Conservation (phyloP, 2,329 filamentous ascomycete species). For the Paecilomyces variotii region DNA sequence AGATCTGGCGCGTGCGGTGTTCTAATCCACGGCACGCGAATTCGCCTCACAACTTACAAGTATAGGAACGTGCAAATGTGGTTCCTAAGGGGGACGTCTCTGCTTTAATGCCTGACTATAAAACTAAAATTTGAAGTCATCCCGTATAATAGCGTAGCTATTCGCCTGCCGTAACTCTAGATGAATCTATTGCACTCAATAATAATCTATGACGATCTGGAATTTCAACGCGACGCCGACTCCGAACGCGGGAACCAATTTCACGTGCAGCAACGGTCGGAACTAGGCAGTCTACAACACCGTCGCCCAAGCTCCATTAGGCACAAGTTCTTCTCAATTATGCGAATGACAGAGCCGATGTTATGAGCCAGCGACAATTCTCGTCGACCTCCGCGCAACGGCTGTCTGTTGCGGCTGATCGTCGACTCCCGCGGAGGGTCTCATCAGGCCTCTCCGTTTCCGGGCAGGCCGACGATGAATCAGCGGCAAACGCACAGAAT, state of each 20-base stretch:
- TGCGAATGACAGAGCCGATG: conserved; percentile 24
- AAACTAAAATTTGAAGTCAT: neutral
- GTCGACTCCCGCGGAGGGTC: conserved; percentile 29
- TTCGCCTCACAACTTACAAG: neutral
- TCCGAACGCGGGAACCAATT: conserved; percentile 1
- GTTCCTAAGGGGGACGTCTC: neutral
- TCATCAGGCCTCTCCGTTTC: conserved; percentile 47
- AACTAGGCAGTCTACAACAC: neutral
- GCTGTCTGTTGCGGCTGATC: conserved; percentile 23
- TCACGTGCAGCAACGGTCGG: conserved; percentile 1
- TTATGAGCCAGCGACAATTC: conserved; percentile 33
- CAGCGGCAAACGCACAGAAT: conserved; percentile 52
- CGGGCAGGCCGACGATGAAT: conserved; percentile 46
- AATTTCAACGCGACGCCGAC: neutral
- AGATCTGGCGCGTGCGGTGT: neutral
- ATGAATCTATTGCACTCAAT: neutral
- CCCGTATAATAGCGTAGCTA: neutral
- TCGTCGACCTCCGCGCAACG: conserved; percentile 23
- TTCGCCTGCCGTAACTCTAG: neutral
- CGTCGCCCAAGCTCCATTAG: conserved; percentile 1
- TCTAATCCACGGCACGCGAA: conserved; percentile 1
- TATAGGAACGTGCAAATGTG: neutral
- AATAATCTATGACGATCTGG: neutral
- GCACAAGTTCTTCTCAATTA: conserved; percentile 14
- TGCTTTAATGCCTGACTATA: neutral